Evolutionary conservation across 176 grass and related monocot genomes (phyloP), one percentile per base, ranked within the genome.

Genomic region (Cymbopogon citratus): DNA sequence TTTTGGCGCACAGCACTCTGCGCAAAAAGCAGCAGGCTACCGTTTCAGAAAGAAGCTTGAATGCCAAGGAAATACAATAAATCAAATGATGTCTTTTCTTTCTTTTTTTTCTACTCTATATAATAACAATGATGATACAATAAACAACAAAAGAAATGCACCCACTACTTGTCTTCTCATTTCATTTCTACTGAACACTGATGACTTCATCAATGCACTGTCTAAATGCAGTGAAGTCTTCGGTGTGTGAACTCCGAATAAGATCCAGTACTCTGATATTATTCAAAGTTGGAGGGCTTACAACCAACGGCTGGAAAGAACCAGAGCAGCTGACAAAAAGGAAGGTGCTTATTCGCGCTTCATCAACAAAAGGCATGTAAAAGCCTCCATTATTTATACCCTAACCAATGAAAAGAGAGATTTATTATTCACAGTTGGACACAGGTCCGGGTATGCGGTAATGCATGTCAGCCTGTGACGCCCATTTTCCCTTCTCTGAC

Each of bases 21-120:
- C 41, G 5, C 7, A 16, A 26, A 43, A 71, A 44, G 3, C 56
- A 59, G 56, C 8, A 45, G 23, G 25, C 25, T 45, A 9, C 69
- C 5, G 25, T 73, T 73, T 49, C 70, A 73, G 70, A 73, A 81
- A 6, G 63, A 61, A 69, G 56, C 71, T 62, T 87, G 78, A 63
- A 15, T 62, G 63, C 10, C 83, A 78, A 46, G 83, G 66, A 71
- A 78, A 27, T 44, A 46, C 49, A 40, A 40, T 40, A 40, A 40
- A 9, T 33, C 31, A 33, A 33, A 45, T 49, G 40, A 5, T 43
- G 41, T 9, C n/a, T 67, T 34, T 36, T 8, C 2, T 35, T 68
- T 68, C 39, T 3, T 39, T 49, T 68, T 68, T 3, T 39, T 49
- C 31, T 33, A 2, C 15, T 6, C 46, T 49, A 18, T 49, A 14